These are phyloP conservation scores for Clarireedia paspali DNA, from an alignment of 2,329 filamentous ascomycete genomes.

Conservation along the genomic window DNA sequence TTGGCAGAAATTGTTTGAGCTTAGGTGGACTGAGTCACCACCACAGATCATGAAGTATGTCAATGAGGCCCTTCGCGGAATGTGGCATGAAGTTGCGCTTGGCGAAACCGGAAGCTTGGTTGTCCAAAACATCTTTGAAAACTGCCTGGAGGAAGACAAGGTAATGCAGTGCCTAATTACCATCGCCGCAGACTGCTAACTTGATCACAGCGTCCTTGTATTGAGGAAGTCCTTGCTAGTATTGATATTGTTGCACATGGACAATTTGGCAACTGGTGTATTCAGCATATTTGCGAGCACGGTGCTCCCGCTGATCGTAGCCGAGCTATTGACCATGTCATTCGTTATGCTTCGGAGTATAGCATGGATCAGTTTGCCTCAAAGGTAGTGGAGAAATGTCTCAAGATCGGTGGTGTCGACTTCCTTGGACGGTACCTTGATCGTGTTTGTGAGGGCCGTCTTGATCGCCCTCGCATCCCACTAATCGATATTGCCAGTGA, in stretches of 20 bases:
- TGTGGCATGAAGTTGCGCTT: constrained; percentile 98
- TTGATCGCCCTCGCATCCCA: constrained; percentile 88
- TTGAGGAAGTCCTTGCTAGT: constrained; percentile 89
- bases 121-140: constrained; percentile 99
- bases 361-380: constrained; percentile 99
- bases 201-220: constrained; percentile 73
- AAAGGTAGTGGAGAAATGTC: constrained; percentile 97
- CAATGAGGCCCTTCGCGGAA: constrained; percentile 86
- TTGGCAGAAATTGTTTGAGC: constrained; percentile 98
- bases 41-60: constrained; percentile 98
- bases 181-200: constrained; percentile 13
- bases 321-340: constrained; percentile 90
- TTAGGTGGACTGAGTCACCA: constrained; percentile 89
- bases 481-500: constrained; percentile 97
- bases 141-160: constrained; percentile 98
- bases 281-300: constrained; percentile 98
- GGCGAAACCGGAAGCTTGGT: constrained; percentile 97
- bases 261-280: constrained; percentile 99
- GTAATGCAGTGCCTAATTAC: constrained; percentile 38
- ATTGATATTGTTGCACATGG: constrained; percentile 96
- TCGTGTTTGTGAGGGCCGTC: constrained; percentile 83
- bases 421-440: constrained; percentile 91
- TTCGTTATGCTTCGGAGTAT: constrained; percentile 88
- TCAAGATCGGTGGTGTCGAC: constrained; percentile 88
- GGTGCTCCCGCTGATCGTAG: constrained; percentile 85